These are phyloP conservation scores for Fusarium verticillioides DNA, from an alignment of 2,329 filamentous ascomycete genomes.

Conservation along the genomic window DNA sequence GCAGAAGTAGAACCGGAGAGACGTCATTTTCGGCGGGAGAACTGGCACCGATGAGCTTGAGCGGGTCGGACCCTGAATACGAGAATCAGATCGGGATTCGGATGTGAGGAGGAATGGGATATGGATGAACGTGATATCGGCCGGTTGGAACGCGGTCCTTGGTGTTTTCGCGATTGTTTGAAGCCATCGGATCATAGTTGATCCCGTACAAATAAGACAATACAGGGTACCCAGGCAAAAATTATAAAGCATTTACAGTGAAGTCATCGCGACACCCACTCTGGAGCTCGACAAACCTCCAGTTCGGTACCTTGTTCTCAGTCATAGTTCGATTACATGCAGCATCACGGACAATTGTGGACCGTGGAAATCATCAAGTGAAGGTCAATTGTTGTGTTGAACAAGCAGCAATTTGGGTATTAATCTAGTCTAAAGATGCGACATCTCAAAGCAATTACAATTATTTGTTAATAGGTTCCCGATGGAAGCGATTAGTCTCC, in stretches of 20 bases:
- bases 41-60: constrained; percentile 23
- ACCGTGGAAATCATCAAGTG: neutral
- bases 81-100: neutral
- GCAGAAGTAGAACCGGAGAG: constrained; percentile 24
- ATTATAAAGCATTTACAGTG: neutral
- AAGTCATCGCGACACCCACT: neutral
- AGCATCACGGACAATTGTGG: neutral
- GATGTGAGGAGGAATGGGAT: neutral
- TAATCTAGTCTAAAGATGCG: constrained; percentile 11
- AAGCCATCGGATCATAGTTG: neutral
- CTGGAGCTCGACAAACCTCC: neutral
- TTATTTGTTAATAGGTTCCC: constrained; percentile 49
- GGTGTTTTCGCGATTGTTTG: neutral
- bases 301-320: neutral
- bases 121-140: neutral
- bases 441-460: neutral
- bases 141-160: neutral
- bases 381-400: neutral
- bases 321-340: neutral
- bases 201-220: neutral
- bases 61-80: constrained; percentile 10
- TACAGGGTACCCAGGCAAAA: neutral
- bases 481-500: constrained; percentile 67
- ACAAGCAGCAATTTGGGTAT: constrained; percentile 22
- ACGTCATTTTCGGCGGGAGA: constrained; percentile 38